Conservation (phyloP, 1,139 yeast species). For the Zygosaccharomyces sapae region DNA sequence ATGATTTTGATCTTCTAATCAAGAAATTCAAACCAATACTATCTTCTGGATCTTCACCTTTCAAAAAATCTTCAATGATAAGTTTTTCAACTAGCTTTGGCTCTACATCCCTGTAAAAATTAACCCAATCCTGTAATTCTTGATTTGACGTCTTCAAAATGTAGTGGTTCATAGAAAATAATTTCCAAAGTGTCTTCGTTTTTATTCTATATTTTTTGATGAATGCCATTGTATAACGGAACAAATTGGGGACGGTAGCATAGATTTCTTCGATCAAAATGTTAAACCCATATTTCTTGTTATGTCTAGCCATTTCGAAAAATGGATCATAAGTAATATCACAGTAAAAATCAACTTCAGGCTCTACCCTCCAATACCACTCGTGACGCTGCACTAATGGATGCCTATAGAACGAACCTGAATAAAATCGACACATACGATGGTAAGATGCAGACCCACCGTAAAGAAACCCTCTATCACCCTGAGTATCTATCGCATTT, state of each 20-base stretch:
- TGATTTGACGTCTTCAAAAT: constrained; percentile 23
- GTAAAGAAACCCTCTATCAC: constrained; percentile 75
- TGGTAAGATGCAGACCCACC: constrained; percentile 75
- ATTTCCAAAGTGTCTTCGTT: constrained; percentile 56
- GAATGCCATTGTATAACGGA: constrained; percentile 64
- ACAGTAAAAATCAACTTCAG: constrained; percentile 82
- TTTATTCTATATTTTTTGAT: constrained; percentile 45
- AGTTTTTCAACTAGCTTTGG: constrained; percentile 30
- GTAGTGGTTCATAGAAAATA: constrained; percentile 43
- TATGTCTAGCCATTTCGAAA: constrained; percentile 61
- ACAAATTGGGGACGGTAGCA: constrained; percentile 76
- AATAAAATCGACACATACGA: constrained; percentile 67
- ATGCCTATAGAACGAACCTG: constrained; percentile 74
- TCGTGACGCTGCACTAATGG: constrained; percentile 61
- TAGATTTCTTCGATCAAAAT: constrained; percentile 69
- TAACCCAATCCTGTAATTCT: constrained; percentile 29
- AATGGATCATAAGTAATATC: constrained; percentile 91
- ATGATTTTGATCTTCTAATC: constrained; percentile 22
- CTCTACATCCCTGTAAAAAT: constrained; percentile 26
- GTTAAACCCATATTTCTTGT: constrained; percentile 80
- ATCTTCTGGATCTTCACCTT: constrained; percentile 14
- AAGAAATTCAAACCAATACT: constrained; percentile 24
- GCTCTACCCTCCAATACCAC: constrained; percentile 96
- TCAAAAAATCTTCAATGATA: constrained; percentile 29
- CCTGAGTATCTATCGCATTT: constrained; percentile 60